Conservation (phyloP, 2,329 filamentous ascomycete species). For the Neurospora sp. region DNA sequence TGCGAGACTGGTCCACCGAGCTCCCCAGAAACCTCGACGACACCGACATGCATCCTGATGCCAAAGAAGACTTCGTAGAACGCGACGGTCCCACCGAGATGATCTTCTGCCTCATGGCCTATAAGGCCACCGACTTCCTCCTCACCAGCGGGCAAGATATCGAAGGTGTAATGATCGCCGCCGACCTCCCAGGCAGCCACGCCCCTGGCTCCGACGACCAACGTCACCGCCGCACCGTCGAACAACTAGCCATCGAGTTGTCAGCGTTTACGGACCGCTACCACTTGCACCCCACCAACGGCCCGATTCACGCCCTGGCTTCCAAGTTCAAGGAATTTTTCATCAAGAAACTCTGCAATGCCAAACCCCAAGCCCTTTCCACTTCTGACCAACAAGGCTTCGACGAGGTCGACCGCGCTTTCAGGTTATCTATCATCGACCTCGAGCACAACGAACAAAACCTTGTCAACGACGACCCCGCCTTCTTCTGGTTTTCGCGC, state of each 20-base stretch:
- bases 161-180: constrained; percentile 39
- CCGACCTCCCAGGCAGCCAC: constrained; percentile 26
- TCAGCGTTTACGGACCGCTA: constrained; percentile 37
- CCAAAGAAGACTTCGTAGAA: constrained; percentile 38
- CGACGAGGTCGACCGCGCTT: constrained; percentile 45
- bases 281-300: constrained; percentile 38
- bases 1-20: constrained; percentile 46
- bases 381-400: constrained; percentile 29
- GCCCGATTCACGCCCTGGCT: constrained; percentile 42
- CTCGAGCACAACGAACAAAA: constrained; percentile 37
- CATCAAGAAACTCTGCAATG: constrained; percentile 36
- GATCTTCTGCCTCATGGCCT: constrained; percentile 43
- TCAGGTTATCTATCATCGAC: constrained; percentile 41
- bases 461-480: constrained; percentile 29
- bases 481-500: constrained; percentile 46
- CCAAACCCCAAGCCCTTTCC: constrained; percentile 29
- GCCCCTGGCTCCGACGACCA: constrained; percentile 16
- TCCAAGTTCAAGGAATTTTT: constrained; percentile 36
- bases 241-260: constrained; percentile 32
- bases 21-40: constrained; percentile 49
- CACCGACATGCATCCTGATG: constrained; percentile 43
- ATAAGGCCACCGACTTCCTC: constrained; percentile 40
- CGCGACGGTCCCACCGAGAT: constrained; percentile 51
- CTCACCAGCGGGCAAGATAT: constrained; percentile 34
- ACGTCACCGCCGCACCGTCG: constrained; percentile 31